These are phyloP conservation scores for Bullera alba DNA, from an alignment of 768 basidiomycete genomes.

Conservation along the genomic window DNA sequence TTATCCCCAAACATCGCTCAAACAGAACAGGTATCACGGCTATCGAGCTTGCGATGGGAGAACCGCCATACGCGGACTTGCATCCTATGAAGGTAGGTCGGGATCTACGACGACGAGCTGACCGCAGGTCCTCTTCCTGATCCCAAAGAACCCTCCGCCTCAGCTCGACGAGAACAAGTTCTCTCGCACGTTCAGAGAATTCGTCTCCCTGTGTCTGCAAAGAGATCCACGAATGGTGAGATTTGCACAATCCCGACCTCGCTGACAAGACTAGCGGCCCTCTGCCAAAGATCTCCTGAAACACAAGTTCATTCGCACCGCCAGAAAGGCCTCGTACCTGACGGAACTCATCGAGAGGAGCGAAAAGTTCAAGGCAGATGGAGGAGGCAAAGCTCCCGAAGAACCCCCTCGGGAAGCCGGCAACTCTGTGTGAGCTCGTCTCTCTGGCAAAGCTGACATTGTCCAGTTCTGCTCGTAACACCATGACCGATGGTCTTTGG, in stretches of 20 bases:
- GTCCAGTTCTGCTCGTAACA: constrained; percentile 23
- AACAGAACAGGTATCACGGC: constrained; percentile 58
- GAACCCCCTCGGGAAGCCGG: constrained; percentile 31
- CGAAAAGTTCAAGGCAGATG: constrained; percentile 87
- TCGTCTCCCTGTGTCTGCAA: constrained; percentile 85
- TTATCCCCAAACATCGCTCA: neutral
- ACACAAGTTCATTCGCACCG: constrained; percentile 91
- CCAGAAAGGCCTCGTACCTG: constrained; percentile 87
- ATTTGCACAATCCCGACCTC: constrained; percentile 13
- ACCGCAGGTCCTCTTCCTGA: constrained; percentile 83
- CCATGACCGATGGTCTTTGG: constrained; percentile 71
- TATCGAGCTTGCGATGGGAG: constrained; percentile 93
- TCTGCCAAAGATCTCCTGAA: constrained; percentile 89
- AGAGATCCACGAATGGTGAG: constrained; percentile 85
- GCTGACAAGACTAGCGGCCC: constrained; percentile 67
- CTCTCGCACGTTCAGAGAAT: constrained; percentile 87
- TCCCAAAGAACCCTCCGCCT: constrained; percentile 95
- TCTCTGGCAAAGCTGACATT: neutral
- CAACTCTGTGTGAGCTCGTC: neutral
- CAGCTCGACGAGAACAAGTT: constrained; percentile 74
- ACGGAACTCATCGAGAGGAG: constrained; percentile 93
- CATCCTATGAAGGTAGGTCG: constrained; percentile 90
- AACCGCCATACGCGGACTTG: constrained; percentile 94
- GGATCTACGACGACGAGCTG: constrained; percentile 14
- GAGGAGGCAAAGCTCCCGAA: constrained; percentile 61